Percentiles rank a stretch among this genome's conserved stretches.
phyloP scores from a whole-genome alignment of 257 asterid species.

The Voacanga thouarsii region DNA sequence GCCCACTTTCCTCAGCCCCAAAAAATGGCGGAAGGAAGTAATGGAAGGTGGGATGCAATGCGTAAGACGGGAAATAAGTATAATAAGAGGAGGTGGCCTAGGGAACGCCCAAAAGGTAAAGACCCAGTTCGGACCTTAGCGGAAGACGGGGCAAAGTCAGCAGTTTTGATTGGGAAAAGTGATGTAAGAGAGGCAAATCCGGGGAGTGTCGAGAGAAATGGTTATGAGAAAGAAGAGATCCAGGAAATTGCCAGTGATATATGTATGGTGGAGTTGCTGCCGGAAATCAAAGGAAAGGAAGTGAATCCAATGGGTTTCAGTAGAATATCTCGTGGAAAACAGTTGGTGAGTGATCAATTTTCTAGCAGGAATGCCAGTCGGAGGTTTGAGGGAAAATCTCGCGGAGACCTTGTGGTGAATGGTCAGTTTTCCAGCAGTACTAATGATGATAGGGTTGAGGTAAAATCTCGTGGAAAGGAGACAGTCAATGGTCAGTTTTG shows the following conservation, averaged over 20 bases:
- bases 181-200: constrained; percentile 6
- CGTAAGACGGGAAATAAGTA: background rate
- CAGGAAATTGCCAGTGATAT: background rate
- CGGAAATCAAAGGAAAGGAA: background rate
- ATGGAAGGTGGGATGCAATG: background rate
- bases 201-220: constrained; percentile 18
- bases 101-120: constrained; percentile 16
- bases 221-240: constrained; percentile 5
- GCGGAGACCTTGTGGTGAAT: constrained; percentile 8
- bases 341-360: constrained; percentile 1
- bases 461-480: background rate
- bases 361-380: background rate
- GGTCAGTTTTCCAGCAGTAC: background rate
- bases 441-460: background rate
- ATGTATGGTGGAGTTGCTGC: background rate
- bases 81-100: constrained; percentile 1
- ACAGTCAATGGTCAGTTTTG: background rate
- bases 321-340: constrained; percentile 12
- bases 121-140: background rate
- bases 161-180: constrained; percentile 9
- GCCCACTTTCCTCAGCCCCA: background rate
- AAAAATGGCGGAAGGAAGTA: no score
- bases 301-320: constrained; percentile 6
- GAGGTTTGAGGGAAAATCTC: background rate
- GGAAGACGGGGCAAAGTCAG: background rate